phyloP scores from a whole-genome alignment of 805 yeast species.

The Yamadazyma kitorensis region DNA sequence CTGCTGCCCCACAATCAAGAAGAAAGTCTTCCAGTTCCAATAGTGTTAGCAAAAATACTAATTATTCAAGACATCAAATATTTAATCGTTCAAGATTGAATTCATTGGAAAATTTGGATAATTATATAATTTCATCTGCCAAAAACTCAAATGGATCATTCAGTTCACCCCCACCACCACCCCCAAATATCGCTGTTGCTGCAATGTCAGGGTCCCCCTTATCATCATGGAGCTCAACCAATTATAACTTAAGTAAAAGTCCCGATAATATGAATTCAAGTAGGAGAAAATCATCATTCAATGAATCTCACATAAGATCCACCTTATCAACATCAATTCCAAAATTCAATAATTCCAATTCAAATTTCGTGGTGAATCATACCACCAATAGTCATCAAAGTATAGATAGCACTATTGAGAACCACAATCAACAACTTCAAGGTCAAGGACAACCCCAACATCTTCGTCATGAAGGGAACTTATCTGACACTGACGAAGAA shows the following conservation, averaged over 20 bases:
- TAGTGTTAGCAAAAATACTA: conserved; percentile 10
- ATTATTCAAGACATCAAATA: conserved; percentile 26
- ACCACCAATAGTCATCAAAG: neutral
- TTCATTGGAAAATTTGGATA: conserved; percentile 41
- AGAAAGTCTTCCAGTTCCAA: conserved; percentile 29
- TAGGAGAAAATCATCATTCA: conserved; percentile 40
- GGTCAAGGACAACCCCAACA: neutral
- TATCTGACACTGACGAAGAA: conserved; percentile 89
- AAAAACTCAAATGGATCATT: conserved; percentile 32
- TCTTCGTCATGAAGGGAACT: neutral
- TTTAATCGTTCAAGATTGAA: conserved; percentile 40
- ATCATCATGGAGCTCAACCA: conserved; percentile 12
- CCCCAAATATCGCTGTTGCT: conserved; percentile 15
- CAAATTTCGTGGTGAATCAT: too few species aligned
- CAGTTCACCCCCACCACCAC: conserved; percentile 30
- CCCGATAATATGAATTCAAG: conserved; percentile 12
- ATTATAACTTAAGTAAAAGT: conserved; percentile 17
- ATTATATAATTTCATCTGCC: conserved; percentile 40
- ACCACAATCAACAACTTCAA: too few species aligned
- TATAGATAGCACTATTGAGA: neutral
- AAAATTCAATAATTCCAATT: neutral
- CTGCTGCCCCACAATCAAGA: conserved; percentile 13
- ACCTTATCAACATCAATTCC: conserved; percentile 23
- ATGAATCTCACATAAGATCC: conserved; percentile 35
- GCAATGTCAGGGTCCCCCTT: conserved; percentile 12